phyloP scores from a whole-genome alignment of 352 stramenopile genomes.

The Globisporangium yorkense region DNA sequence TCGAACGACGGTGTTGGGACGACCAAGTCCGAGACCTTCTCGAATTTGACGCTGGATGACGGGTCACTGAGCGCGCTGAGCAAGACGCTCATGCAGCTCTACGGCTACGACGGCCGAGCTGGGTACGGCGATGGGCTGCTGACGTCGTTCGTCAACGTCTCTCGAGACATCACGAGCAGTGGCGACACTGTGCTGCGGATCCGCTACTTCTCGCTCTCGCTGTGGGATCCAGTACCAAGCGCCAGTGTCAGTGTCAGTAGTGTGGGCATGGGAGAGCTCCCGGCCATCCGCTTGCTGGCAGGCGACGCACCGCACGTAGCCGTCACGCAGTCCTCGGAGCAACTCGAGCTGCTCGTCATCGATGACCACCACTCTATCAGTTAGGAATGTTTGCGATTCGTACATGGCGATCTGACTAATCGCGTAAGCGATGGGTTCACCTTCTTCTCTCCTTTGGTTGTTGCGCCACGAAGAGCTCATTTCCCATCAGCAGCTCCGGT shows the following conservation, averaged over 20 bases:
- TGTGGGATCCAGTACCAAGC: not conserved
- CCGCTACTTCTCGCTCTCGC: not conserved
- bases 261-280: not conserved
- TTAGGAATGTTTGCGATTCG: not conserved
- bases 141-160: not conserved
- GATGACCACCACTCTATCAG: not conserved
- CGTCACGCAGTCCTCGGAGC: not conserved
- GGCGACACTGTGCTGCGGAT: not conserved
- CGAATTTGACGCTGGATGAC: not conserved
- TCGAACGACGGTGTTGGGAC: not conserved
- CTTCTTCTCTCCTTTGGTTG: too few relatives aligned
- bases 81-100: conserved; percentile 1
- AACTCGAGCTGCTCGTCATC: not conserved
- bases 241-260: not conserved
- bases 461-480: not conserved
- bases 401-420: not conserved
- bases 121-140: not conserved
- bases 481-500: not conserved
- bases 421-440: too few relatives aligned
- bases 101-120: not conserved
- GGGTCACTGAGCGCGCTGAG: not conserved
- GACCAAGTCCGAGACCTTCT: not conserved
- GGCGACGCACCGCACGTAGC: not conserved
- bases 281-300: not conserved
- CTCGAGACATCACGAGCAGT: not conserved